Conservation (phyloP, 148 eudicot species). For the Polygonum maritimum region DNA sequence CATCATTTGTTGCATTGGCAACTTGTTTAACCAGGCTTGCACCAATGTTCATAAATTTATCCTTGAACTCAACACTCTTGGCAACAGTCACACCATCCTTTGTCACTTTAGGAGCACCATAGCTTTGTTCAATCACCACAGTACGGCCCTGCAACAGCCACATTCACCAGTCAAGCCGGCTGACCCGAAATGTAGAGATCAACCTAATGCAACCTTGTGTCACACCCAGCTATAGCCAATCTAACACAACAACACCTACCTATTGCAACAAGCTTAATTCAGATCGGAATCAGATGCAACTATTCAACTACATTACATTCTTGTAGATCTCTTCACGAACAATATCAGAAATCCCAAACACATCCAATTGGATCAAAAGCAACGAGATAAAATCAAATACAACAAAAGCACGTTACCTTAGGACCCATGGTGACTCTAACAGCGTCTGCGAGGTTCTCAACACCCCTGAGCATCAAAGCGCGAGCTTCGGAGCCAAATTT, state of each 20-base stretch:
- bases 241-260: background rate
- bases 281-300: background rate
- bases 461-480: slow-evolving; percentile 75
- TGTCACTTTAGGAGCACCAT: slow-evolving; percentile 64
- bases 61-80: slow-evolving; percentile 58
- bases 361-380: background rate
- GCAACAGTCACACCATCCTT: slow-evolving; percentile 76
- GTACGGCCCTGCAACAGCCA: slow-evolving; percentile 39
- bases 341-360: background rate
- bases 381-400: background rate
- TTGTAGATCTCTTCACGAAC: background rate
- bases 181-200: background rate
- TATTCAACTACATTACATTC: background rate
- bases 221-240: background rate
- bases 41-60: slow-evolving; percentile 51
- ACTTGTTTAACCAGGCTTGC: slow-evolving; percentile 75
- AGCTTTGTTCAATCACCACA: slow-evolving; percentile 66
- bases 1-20: slow-evolving; percentile 74
- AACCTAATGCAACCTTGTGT: background rate
- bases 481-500: slow-evolving; percentile 92
- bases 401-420: slow-evolving; percentile 33
- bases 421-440: slow-evolving; percentile 99
- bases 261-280: background rate
- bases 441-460: slow-evolving; percentile 92
- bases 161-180: background rate